phyloP scores from a whole-genome alignment of 257 asterid genomes.

The Nicotiana benthamiana region DNA sequence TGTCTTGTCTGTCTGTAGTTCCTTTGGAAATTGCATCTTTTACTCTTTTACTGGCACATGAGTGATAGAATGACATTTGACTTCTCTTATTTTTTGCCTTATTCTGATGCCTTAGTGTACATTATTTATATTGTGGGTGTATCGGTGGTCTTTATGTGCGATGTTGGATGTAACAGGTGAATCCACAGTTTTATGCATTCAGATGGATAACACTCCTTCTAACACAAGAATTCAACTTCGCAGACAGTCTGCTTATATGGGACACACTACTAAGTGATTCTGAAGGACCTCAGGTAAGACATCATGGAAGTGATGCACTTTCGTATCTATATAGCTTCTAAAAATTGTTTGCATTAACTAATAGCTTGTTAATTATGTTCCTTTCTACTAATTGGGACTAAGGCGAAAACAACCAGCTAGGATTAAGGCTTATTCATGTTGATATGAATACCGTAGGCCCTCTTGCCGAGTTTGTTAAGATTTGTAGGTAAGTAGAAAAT shows the following conservation, averaged over 20 bases:
- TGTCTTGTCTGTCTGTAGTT: background rate
- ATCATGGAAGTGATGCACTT: background rate
- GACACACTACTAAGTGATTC: conserved; percentile 92
- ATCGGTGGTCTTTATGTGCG: background rate
- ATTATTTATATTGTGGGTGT: background rate
- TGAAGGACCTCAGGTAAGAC: conserved; percentile 90
- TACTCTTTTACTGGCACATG: background rate
- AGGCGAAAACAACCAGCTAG: background rate
- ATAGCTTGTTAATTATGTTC: background rate
- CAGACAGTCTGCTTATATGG: conserved; percentile 80
- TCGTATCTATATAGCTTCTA: background rate
- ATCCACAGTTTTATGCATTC: conserved; percentile 97
- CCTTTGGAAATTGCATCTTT: background rate
- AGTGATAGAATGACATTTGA: background rate
- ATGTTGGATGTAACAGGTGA: conserved; percentile 57
- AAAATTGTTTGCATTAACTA: background rate
- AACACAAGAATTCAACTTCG: conserved; percentile 89
- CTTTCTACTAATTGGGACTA: background rate
- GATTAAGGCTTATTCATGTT: background rate
- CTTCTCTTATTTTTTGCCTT: background rate
- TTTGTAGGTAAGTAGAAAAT: background rate
- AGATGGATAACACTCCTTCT: conserved; percentile 96
- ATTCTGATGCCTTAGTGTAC: background rate
- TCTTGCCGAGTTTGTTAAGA: background rate
- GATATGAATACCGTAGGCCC: background rate